Percentiles rank a stretch among this genome's conserved stretches.
Evolutionary conservation across 2,329 filamentous ascomycete species (phyloP).

Genomic region (Arthroderma sp.): DNA sequence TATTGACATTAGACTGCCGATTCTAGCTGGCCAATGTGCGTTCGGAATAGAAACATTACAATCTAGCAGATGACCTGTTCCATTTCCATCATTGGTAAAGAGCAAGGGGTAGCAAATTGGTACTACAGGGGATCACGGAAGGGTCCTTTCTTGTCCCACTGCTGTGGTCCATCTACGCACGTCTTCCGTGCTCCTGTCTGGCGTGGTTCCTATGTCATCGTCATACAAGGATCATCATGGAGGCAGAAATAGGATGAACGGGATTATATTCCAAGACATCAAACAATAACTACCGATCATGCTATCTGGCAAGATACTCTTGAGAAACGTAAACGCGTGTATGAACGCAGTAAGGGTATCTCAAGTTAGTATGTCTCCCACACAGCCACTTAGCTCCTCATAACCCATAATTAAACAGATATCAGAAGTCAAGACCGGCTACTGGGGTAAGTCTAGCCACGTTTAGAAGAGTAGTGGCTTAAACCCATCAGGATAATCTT

Average conservation of each 20-base stretch:
- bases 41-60: not conserved
- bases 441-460: slow-evolving; percentile 26
- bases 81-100: not conserved
- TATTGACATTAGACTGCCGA: not conserved
- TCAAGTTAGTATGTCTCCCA: slow-evolving; percentile 32
- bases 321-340: not conserved
- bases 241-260: slow-evolving; percentile 8
- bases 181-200: not conserved
- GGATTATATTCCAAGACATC: not conserved
- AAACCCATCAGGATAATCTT: slow-evolving; percentile 35
- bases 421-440: slow-evolving; percentile 29
- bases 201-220: not conserved
- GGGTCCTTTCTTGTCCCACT: not conserved
- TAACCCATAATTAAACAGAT: slow-evolving; percentile 36
- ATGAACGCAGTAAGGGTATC: not conserved
- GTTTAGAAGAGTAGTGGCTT: slow-evolving; percentile 14
- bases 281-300: not conserved
- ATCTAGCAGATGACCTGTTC: not conserved
- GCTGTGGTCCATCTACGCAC: not conserved
- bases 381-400: slow-evolving; percentile 30
- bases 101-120: not conserved
- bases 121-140: not conserved
- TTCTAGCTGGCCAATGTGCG: not conserved
- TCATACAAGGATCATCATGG: not conserved
- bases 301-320: not conserved